Percentiles rank a stretch among this genome's conserved stretches.
Conservation (phyloP, 108 stramenopile genomes). For the Stephanodiscus triporus region DNA sequence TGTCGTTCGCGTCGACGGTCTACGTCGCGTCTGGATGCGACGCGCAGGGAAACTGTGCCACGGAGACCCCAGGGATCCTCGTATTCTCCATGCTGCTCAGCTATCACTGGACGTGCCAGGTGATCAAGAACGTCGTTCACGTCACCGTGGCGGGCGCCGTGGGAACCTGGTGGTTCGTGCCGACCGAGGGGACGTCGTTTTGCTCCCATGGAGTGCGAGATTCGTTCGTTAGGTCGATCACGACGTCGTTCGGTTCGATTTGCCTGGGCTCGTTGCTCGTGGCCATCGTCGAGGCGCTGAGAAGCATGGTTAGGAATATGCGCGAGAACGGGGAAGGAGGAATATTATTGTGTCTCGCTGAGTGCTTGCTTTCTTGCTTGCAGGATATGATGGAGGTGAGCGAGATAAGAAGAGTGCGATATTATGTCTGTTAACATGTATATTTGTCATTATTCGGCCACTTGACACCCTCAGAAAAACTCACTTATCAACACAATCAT, state of each 20-base stretch:
- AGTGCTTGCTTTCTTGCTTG: constrained; percentile 71
- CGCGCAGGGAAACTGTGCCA: constrained; percentile 55
- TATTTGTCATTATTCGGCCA: no score
- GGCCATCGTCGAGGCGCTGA: constrained; percentile 72
- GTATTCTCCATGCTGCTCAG: constrained; percentile 69
- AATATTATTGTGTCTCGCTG: constrained; percentile 60
- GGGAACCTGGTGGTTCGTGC: constrained; percentile 89
- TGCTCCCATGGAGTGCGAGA: constrained; percentile 67
- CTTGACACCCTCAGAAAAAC: background rate
- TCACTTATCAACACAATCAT: background rate
- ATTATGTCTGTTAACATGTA: no score
- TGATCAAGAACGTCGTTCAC: constrained; percentile 84
- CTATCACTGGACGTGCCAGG: constrained; percentile 81
- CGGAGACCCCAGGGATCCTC: constrained; percentile 31
- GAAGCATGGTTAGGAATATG: constrained; percentile 56
- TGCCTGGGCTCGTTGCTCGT: constrained; percentile 70
- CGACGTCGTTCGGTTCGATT: constrained; percentile 83
- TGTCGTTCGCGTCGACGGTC: constrained; percentile 54
- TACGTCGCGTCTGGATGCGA: constrained; percentile 57
- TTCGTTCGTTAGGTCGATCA: constrained; percentile 60
- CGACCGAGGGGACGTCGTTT: constrained; percentile 55
- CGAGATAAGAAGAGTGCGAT: background rate
- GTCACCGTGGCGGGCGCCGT: constrained; percentile 83
- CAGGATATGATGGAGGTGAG: constrained; percentile 52
- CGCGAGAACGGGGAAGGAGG: constrained; percentile 54